These are phyloP conservation scores for Golubevia pallescens DNA, from an alignment of 1,284 basidiomycete genomes.

Conservation along the genomic window DNA sequence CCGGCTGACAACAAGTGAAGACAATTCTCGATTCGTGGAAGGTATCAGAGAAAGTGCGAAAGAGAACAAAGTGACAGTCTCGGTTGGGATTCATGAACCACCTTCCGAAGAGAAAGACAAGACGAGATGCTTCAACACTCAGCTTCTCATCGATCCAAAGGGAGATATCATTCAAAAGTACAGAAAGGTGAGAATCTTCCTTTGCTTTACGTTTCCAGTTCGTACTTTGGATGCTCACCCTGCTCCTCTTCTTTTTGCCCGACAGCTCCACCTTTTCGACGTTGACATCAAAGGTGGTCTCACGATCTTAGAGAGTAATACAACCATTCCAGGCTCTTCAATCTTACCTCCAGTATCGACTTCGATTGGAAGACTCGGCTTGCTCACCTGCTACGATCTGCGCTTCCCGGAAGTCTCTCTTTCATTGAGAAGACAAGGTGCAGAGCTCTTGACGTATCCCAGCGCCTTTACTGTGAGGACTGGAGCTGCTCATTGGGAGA, in stretches of 20 bases:
- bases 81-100: slow-evolving; percentile 67
- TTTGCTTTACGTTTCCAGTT: too few species aligned
- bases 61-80: slow-evolving; percentile 65
- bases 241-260: not conserved
- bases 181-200: slow-evolving; percentile 58
- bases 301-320: slow-evolving; percentile 56
- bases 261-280: slow-evolving; percentile 68
- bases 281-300: slow-evolving; percentile 66
- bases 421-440: slow-evolving; percentile 65
- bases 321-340: slow-evolving; percentile 64
- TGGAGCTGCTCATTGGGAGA: slow-evolving; percentile 63
- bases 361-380: slow-evolving; percentile 65
- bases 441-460: slow-evolving; percentile 68
- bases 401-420: slow-evolving; percentile 68
- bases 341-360: slow-evolving; percentile 60
- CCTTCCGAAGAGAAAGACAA: slow-evolving; percentile 35
- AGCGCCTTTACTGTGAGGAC: slow-evolving; percentile 68
- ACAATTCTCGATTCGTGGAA: slow-evolving; percentile 51
- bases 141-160: slow-evolving; percentile 66
- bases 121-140: slow-evolving; percentile 67
- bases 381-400: slow-evolving; percentile 70
- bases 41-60: slow-evolving; percentile 65
- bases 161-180: slow-evolving; percentile 66
- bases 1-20: slow-evolving; percentile 39
- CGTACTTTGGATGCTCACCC: too few species aligned